Evolutionary conservation across 2,329 filamentous ascomycete species (phyloP).

Genomic region (Pseudocercospora pini-densiflorae): DNA sequence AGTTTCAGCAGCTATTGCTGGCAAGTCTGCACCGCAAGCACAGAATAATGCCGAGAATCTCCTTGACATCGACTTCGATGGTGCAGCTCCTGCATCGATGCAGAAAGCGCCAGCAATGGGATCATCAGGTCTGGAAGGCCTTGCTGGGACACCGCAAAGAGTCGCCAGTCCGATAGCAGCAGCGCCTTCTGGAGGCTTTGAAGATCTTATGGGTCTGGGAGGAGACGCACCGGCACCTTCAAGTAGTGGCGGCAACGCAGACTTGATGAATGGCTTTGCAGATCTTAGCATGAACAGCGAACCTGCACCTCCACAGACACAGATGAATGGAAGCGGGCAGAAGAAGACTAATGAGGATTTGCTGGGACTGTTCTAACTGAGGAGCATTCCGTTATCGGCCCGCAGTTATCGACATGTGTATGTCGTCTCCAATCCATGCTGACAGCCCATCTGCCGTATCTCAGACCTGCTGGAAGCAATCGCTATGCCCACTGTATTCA

Average conservation of each 20-base stretch:
- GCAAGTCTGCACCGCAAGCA: slow-evolving; percentile 42
- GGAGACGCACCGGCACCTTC: slow-evolving; percentile 39
- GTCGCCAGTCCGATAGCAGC: slow-evolving; percentile 63
- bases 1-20: slow-evolving; percentile 65
- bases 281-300: slow-evolving; percentile 74
- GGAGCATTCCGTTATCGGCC: no score
- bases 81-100: slow-evolving; percentile 85
- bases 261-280: slow-evolving; percentile 80
- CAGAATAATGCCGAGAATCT: slow-evolving; percentile 91
- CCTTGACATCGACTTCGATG: slow-evolving; percentile 95
- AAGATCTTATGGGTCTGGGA: slow-evolving; percentile 77
- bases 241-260: slow-evolving; percentile 49
- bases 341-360: slow-evolving; percentile 59
- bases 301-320: slow-evolving; percentile 67
- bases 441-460: no score
- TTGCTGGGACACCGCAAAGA: slow-evolving; percentile 69
- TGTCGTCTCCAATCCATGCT: no score
- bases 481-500: no score
- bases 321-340: slow-evolving; percentile 54
- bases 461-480: no score
- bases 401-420: no score
- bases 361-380: slow-evolving; percentile 61
- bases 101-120: slow-evolving; percentile 64
- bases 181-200: slow-evolving; percentile 64
- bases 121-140: slow-evolving; percentile 56